Base-by-base conservation (phyloP, 495 filamentous ascomycete species). In the Friedmanniomyces simplex region DNA sequence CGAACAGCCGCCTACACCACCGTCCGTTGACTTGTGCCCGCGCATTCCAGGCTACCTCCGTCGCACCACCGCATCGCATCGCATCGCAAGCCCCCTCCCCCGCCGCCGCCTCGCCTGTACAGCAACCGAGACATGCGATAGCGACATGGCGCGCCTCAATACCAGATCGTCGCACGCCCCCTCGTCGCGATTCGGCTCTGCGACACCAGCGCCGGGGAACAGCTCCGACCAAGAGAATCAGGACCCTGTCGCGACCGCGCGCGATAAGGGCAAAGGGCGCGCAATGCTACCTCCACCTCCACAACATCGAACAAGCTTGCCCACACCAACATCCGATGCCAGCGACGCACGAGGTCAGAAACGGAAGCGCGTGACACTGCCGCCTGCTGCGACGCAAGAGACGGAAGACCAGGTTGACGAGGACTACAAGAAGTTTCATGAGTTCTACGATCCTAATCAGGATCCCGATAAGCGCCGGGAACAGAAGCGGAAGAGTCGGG, bases 371-470 rank as follows among this genome's bases (percentile, higher is more conserved):
- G n/a, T n/a, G 30, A 30, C 28, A 12, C 73, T 76, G 60, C 79
- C 75, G 55, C 64, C 72, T 30, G n/a, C n/a, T n/a, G n/a, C n/a
- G n/a, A 76, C 79, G 51, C 61, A 71, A 14, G 76, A 78, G 76
- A 73, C 80, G 42, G 74, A 70, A 30, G 78, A 79, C 37, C n/a
- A n/a, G n/a, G 79, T 65, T 10, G 65, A 80, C 39, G 79, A 82
- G 22, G 78, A 79, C 2, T 67, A 70, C 8, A 10, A 28, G 28
- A 74, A 75, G 34, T 79, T 78, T 65, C 73, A 48, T 0, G 50
- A 76, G 54, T 84, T 75, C 59, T 99, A 94, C 66, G 89, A 99
- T 59, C 93, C 93, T 0, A 83, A 95, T 63, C 93, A 99, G 66
- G 79, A 88, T 58, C 77, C 84, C 37, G 82, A 84, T n/a, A 81